Evolutionary conservation across 108 stramenopile species (phyloP).

Genomic region (Aurantiochytrium sp.): DNA sequence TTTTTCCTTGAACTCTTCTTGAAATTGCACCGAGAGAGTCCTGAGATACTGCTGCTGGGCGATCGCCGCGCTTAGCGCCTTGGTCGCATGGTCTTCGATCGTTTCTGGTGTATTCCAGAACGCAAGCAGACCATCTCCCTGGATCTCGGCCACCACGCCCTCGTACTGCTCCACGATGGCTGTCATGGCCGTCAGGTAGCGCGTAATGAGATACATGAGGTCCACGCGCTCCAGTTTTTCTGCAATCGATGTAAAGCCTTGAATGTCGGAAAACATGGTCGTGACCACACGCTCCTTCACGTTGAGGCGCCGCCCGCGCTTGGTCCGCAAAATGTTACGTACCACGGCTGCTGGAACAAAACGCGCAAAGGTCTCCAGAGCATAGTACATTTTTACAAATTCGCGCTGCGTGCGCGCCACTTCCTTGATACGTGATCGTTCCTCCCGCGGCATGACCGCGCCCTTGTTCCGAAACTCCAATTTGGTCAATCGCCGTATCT

Average conservation of each 20-base stretch:
- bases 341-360: neutral
- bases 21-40: neutral
- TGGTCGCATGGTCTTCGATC: neutral
- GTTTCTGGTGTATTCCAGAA: neutral
- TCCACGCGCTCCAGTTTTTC: neutral
- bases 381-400: neutral
- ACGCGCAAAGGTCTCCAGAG: neutral
- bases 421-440: neutral
- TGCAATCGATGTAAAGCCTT: neutral
- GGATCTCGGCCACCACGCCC: conserved; percentile 6
- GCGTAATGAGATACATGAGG: neutral
- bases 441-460: neutral
- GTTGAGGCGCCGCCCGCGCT: neutral
- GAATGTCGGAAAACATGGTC: neutral
- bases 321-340: neutral
- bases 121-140: neutral
- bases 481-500: neutral
- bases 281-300: neutral
- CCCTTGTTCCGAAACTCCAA: neutral
- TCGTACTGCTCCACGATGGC: neutral
- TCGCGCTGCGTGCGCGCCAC: neutral
- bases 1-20: neutral
- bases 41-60: neutral
- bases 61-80: neutral
- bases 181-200: conserved; percentile 1